These are phyloP conservation scores for Periconia sp. DNA, from an alignment of 2,329 filamentous ascomycete species.

Conservation along the genomic window DNA sequence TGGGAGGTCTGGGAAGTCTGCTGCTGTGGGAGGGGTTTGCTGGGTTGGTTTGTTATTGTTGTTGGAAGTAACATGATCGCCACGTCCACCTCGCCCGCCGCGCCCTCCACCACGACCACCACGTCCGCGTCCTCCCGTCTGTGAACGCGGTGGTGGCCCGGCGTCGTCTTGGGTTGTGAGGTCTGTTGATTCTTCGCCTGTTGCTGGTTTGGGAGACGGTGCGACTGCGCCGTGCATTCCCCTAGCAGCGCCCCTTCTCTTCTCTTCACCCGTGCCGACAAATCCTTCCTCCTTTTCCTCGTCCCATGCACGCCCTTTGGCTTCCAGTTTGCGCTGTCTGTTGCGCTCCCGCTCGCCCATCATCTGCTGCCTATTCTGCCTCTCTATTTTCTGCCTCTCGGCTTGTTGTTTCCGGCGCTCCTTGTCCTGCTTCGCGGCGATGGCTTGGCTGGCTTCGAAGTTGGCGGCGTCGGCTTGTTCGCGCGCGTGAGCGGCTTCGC, in stretches of 20 bases:
- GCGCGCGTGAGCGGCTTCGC: slow-evolving; percentile 62
- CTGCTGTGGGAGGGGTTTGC: slow-evolving; percentile 37
- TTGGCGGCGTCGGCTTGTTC: slow-evolving; percentile 69
- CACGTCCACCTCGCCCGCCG: slow-evolving; percentile 32
- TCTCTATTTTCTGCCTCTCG: slow-evolving; percentile 48
- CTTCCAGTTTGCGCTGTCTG: slow-evolving; percentile 60
- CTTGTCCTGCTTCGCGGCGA: slow-evolving; percentile 54
- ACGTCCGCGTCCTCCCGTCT: slow-evolving; percentile 20
- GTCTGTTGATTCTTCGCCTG: slow-evolving; percentile 14
- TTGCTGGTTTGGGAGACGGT: slow-evolving; percentile 27
- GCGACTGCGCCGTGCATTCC: slow-evolving; percentile 57
- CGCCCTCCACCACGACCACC: slow-evolving; percentile 36
- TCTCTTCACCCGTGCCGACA: slow-evolving; percentile 44
- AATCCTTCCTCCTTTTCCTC: slow-evolving; percentile 62
- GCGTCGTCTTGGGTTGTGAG: slow-evolving; percentile 16
- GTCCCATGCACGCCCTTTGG: slow-evolving; percentile 63
- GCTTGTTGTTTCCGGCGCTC: slow-evolving; percentile 41
- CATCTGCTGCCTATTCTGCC: slow-evolving; percentile 59
- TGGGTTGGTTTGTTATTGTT: slow-evolving; percentile 14
- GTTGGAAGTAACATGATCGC: slow-evolving; percentile 10
- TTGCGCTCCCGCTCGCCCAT: slow-evolving; percentile 65
- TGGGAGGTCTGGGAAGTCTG: slow-evolving; percentile 52
- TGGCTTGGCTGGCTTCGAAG: slow-evolving; percentile 64
- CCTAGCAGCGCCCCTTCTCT: slow-evolving; percentile 48
- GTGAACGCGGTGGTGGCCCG: slow-evolving; percentile 8